phyloP scores from a whole-genome alignment of 176 grass and related monocot species.

The Urochloa ruziziensis region DNA sequence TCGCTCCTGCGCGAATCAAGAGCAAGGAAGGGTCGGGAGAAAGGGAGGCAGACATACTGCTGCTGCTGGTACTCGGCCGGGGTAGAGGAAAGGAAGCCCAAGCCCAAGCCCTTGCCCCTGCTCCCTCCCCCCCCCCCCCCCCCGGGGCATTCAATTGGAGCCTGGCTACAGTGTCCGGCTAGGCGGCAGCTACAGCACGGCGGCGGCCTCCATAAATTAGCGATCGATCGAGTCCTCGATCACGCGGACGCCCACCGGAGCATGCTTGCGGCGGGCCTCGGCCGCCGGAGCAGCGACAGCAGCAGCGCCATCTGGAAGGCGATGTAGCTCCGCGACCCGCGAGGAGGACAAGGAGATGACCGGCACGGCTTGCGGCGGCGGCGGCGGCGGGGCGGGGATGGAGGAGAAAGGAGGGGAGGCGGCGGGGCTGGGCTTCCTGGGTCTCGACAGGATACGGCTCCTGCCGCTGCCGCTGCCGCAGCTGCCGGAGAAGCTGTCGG shows the following conservation, averaged over 20 bases:
- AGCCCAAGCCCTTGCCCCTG: neutral
- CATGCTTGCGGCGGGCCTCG: slow-evolving; percentile 8
- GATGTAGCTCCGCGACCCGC: neutral
- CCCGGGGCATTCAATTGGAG: slow-evolving; percentile 11
- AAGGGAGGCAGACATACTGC: neutral
- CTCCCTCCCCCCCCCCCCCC: too few species aligned
- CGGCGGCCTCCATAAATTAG: slow-evolving; percentile 22
- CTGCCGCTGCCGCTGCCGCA: neutral
- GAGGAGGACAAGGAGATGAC: neutral
- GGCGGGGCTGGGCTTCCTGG: slow-evolving; percentile 36
- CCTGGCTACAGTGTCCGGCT: neutral
- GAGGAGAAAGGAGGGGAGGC: slow-evolving; percentile 16
- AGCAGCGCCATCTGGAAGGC: neutral
- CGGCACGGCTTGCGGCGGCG: neutral
- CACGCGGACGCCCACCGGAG: neutral
- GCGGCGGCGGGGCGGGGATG: slow-evolving; percentile 19
- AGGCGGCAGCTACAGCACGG: slow-evolving; percentile 1
- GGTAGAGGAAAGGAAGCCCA: neutral
- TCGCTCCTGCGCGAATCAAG: neutral
- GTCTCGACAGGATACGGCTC: slow-evolving; percentile 31
- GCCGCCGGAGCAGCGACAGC: neutral
- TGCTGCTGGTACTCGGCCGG: neutral
- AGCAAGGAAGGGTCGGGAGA: neutral
- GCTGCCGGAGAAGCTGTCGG: slow-evolving; percentile 58
- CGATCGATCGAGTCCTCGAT: neutral